These are phyloP conservation scores for Macrolepiota albuminosa DNA, from an alignment of 768 basidiomycete genomes.

Conservation along the genomic window DNA sequence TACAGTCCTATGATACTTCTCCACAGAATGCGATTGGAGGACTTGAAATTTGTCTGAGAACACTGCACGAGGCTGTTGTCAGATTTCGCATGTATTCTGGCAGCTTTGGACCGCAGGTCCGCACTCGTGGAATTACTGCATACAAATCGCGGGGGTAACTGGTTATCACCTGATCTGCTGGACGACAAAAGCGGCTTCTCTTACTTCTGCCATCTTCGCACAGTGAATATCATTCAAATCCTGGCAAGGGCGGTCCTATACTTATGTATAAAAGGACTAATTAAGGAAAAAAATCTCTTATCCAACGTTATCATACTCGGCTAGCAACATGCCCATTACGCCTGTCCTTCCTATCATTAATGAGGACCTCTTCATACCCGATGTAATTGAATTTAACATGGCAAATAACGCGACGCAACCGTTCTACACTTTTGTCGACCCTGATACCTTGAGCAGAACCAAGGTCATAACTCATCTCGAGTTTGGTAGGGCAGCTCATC, in stretches of 20 bases:
- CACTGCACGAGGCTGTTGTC: too few species aligned
- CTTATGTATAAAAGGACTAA: not conserved
- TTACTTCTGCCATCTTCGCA: not conserved
- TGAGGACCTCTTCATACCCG: slow-evolving; percentile 4
- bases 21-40: too few species aligned
- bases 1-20: too few species aligned
- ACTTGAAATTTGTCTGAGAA: too few species aligned
- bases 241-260: not conserved
- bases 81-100: too few species aligned
- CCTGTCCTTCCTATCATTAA: slow-evolving; percentile 3
- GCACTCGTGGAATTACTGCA: too few species aligned
- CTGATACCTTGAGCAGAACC: not conserved
- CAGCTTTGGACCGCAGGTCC: too few species aligned
- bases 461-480: slow-evolving; percentile 33
- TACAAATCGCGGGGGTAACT: too few species aligned
- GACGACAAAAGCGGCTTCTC: not conserved
- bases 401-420: slow-evolving; percentile 8
- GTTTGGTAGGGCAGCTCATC: slow-evolving; percentile 25
- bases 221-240: not conserved
- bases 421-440: slow-evolving; percentile 3
- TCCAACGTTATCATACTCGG: not conserved
- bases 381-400: slow-evolving; percentile 11
- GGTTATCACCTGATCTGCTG: too few species aligned
- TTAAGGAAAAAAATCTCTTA: not conserved
- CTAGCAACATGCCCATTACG: not conserved